A percentile compares a stretch with the other conserved stretches of the same genome.
Evolutionary conservation across 2,329 filamentous ascomycete genomes (phyloP).

Genomic region (Ophiostoma triangulosporum): DNA sequence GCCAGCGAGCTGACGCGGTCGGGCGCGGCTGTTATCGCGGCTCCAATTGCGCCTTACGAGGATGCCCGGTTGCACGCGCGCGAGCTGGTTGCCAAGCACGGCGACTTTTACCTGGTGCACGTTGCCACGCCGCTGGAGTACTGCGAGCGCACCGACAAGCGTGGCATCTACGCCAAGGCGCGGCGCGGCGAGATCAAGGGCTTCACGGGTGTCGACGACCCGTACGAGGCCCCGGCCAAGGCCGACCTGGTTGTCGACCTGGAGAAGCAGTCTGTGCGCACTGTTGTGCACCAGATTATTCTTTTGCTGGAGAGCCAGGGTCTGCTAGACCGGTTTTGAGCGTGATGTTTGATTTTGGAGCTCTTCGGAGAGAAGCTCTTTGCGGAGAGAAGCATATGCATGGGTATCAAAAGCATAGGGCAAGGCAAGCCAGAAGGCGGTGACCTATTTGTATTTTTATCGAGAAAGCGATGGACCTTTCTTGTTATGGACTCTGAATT

Average conservation of each 20-base stretch:
- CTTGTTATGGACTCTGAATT: too few species aligned
- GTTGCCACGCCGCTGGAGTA: conserved; percentile 86
- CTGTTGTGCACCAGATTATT: conserved; percentile 93
- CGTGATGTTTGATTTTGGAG: not conserved
- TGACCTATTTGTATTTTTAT: too few species aligned
- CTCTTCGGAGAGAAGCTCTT: not conserved
- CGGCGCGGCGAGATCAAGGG: conserved; percentile 87
- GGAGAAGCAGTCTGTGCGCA: conserved; percentile 77
- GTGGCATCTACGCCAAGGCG: conserved; percentile 75
- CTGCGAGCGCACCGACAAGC: conserved; percentile 89
- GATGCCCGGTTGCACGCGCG: conserved; percentile 61
- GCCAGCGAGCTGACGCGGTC: conserved; percentile 87
- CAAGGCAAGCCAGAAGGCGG: too few species aligned
- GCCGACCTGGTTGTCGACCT: conserved; percentile 74
- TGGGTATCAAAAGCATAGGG: too few species aligned
- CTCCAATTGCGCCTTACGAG: conserved; percentile 90
- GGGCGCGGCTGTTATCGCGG: conserved; percentile 87
- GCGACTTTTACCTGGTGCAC: conserved; percentile 89
- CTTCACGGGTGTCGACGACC: conserved; percentile 96
- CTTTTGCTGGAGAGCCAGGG: conserved; percentile 82
- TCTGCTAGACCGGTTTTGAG: conserved; percentile 58
- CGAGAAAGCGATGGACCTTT: too few species aligned
- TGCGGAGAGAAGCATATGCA: too few species aligned
- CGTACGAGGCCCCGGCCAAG: conserved; percentile 75
- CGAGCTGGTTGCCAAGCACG: conserved; percentile 75